Evolutionary conservation across 352 stramenopile genomes (phyloP), one percentile per base, ranked within the genome.

Genomic region (Globisporangium cylindrosporum): DNA sequence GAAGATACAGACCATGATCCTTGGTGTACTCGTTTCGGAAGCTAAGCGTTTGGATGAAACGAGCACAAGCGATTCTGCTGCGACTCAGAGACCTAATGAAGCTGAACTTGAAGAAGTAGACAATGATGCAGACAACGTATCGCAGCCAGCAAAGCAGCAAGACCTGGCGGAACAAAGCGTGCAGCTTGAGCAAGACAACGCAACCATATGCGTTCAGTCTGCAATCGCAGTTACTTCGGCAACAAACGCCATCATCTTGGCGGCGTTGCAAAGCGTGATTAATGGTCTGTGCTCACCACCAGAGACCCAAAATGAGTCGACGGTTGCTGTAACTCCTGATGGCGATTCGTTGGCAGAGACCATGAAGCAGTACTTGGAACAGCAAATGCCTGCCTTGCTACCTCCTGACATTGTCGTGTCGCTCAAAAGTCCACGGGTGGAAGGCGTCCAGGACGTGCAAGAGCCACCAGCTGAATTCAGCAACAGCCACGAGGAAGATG

Each of bases 201-300:
- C n/a, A n/a, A 10, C 8, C 3, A 32, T 74, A 48, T 41, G 66
- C 66, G 41, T 64, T 63, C 36, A 66, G 24, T 67, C 51, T 29
- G 66, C 69, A 0, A 69, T 73, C 36, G 63, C 67, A 27, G 56
- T 66, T 12, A 56, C 63, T 29, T 48, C 63, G 22, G 66, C 70
- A 8, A 73, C 70, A 22, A 72, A 68, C 48, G 67, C 64, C n/a
- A 75, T 79, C 34, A 66, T 79, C 12, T n/a, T 76, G 5, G 38
- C 67, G 18, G 73, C 67, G 36, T 60, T 79, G 18, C 70, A 76
- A 24, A 72, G 66, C 46, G 61, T 79, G 14, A 57, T 79, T 25
- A 53, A 69, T 24, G 43, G 68, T 7, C 56, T 79, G 6, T 62
- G 62, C 24, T 59, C 57, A 2, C 61, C 73, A 0, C 64, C 67